These are phyloP conservation scores for Pleurozium schreberi DNA, from an alignment of 225 moss, liverwort and hornwort species.

Conservation along the genomic window DNA sequence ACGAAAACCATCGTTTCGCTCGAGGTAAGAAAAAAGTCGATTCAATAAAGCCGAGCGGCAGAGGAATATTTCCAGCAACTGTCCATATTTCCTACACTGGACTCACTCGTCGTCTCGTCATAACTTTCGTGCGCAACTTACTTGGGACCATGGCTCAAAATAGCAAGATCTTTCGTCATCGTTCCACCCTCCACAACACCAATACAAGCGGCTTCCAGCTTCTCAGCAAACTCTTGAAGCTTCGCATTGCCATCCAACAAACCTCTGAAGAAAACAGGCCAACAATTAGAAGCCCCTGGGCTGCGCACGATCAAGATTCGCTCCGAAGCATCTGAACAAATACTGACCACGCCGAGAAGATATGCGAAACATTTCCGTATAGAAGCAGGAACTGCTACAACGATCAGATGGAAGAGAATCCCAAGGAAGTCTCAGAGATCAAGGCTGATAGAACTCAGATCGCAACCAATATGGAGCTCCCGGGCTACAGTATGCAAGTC, in stretches of 20 bases:
- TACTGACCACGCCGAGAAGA: background rate
- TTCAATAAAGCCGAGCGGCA: background rate
- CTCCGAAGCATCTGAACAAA: background rate
- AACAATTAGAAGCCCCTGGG: background rate
- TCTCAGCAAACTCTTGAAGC: constrained; percentile 62
- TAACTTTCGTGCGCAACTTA: constrained; percentile 1
- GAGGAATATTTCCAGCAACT: background rate
- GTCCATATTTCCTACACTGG: background rate
- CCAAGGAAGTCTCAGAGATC: background rate
- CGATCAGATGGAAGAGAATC: background rate
- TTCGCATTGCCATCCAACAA: constrained; percentile 50
- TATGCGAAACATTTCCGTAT: background rate
- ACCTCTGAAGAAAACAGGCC: constrained; percentile 21
- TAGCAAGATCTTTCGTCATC: constrained; percentile 95
- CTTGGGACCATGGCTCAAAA: constrained; percentile 75
- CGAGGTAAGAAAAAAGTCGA: background rate
- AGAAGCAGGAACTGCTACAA: background rate
- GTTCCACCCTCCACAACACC: constrained; percentile 72
- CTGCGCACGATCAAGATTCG: background rate
- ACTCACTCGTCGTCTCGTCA: background rate
- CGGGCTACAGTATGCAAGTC: too few relatives aligned
- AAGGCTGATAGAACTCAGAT: background rate
- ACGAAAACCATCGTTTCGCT: background rate
- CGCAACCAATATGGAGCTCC: background rate
- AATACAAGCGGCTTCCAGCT: constrained; percentile 71